A percentile compares a stretch with the other conserved stretches of the same genome.
Conservation (phyloP, 495 filamentous ascomycete genomes). For the Aspergillus bertholletiae region DNA sequence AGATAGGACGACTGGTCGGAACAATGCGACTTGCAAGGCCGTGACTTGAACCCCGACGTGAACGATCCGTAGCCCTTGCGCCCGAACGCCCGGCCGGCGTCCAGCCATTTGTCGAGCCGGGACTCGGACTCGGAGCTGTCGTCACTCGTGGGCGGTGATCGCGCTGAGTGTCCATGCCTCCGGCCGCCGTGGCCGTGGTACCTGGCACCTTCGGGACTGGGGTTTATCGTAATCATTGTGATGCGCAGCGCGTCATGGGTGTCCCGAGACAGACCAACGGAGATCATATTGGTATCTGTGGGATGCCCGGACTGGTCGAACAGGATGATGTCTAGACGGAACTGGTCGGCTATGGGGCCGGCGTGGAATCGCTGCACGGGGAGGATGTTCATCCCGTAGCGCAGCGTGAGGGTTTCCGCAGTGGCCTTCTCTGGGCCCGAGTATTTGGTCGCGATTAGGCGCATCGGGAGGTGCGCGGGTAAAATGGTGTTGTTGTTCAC, state of each 20-base stretch:
- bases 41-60: background rate
- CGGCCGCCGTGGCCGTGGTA: background rate
- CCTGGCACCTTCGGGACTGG: background rate
- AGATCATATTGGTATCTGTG: background rate
- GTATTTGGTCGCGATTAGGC: background rate
- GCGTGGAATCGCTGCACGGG: background rate
- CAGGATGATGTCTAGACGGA: background rate
- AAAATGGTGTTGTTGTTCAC: background rate
- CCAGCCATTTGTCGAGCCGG: no score
- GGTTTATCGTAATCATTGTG: background rate
- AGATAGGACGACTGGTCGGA: background rate
- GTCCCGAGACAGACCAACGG: background rate
- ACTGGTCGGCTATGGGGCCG: background rate
- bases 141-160: no score
- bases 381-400: background rate
- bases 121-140: no score
- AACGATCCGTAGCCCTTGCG: background rate
- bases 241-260: background rate
- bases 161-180: no score
- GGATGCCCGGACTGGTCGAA: background rate
- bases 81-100: no score
- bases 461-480: background rate
- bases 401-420: background rate
- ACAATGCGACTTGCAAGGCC: background rate
- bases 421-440: background rate